Base-by-base conservation (phyloP, 2,329 filamentous ascomycete species). In the Saccharata proteae region DNA sequence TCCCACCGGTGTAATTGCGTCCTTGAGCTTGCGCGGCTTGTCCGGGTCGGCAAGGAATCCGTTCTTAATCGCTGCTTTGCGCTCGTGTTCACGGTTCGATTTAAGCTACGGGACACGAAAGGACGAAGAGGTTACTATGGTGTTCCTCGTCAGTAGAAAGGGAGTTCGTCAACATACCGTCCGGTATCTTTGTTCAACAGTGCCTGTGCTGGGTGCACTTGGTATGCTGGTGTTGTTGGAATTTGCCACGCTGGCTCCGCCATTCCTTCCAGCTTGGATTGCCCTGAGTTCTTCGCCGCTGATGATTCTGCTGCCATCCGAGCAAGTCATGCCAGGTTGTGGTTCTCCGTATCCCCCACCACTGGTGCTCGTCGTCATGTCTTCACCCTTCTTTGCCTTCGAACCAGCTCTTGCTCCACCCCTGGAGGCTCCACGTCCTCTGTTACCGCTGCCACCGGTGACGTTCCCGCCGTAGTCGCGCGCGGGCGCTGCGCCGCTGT, bases 1-100 rank as follows among this genome's bases (percentile, higher is more conserved):
- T 30, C 72, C 74, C 4, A 72, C 64, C 1, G 69, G 64, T 13
- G 69, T 74, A 43, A 77, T 74, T 16, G 73, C 71, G 38, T 76
- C 64, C 17, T 64, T 62, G 36, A 77, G 55, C 15, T 60, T 62
- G 32, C 67, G 71, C n/a, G 69, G 69, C 43, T 69, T 69, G 36
- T 72, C 65, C 4, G 72, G 73, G 44, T 77, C 68, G 20, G 64
- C 62, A 50, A 74, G 66, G 35, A 66, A 59, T 26, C 67, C 68
- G 42, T 62, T 50, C 34, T 49, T 55, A 29, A 74, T 72, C 15
- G 68, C 69, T 16, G 38, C 14, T 11, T 31, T 29, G 6, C 37
- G 34, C 28, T 39, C 34, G 20, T 35, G 20, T 15, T 29, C 21
- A 11, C 39, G 39, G 15, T 41, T 39, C 25, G 33, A 19, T 22